Evolutionary conservation across 2,329 filamentous ascomycete genomes (phyloP).

Genomic region (Stachybotrys echinatus): DNA sequence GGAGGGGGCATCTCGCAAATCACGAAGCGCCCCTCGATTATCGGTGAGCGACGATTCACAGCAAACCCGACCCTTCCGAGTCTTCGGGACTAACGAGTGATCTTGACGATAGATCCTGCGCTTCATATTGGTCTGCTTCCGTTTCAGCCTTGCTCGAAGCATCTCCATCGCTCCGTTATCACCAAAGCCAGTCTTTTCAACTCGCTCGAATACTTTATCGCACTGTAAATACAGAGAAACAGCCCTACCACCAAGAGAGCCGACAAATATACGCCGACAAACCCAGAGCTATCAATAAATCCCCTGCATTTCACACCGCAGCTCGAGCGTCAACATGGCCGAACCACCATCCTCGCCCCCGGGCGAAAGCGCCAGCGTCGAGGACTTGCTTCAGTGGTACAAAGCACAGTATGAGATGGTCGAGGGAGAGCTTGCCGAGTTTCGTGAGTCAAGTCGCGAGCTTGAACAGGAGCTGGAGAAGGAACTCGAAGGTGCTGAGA

Average conservation of each 20-base stretch:
- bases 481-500: conserved; percentile 92
- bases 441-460: conserved; percentile 89
- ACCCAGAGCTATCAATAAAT: not conserved
- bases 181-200: no score
- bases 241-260: not conserved
- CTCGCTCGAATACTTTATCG: no score
- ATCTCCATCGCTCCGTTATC: no score
- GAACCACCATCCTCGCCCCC: conserved; percentile 61
- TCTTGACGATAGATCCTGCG: not conserved
- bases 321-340: conserved; percentile 32
- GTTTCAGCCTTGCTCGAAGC: no score
- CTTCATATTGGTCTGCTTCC: no score
- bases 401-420: conserved; percentile 93
- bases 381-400: conserved; percentile 88
- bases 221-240: no score
- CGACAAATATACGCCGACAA: not conserved
- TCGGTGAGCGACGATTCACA: not conserved
- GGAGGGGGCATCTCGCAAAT: not conserved
- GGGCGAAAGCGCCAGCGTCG: conserved; percentile 46
- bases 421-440: conserved; percentile 86
- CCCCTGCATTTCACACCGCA: not conserved
- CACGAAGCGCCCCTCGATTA: not conserved
- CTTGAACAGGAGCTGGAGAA: conserved; percentile 92
- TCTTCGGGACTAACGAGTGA: not conserved
- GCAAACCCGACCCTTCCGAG: not conserved